These are phyloP conservation scores for Rhizophagus clarus DNA, from an alignment of 192 early-diverging fungal species.

Conservation along the genomic window DNA sequence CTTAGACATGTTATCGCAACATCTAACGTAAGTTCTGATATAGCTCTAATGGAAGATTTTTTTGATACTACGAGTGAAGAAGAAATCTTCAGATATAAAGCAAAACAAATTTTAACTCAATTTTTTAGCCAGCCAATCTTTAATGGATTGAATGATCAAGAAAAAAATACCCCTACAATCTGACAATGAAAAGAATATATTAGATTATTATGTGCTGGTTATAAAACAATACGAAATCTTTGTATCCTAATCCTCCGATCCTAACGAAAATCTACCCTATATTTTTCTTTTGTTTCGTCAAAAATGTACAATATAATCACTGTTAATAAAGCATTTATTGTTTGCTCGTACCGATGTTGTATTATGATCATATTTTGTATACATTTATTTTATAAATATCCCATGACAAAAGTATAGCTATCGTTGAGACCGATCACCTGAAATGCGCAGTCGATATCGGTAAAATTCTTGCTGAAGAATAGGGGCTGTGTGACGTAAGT, in stretches of 20 bases:
- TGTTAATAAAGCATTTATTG: constrained; percentile 4
- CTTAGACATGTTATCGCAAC: background rate
- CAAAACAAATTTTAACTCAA: background rate
- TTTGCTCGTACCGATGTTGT: background rate
- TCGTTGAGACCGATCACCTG: too few relatives aligned
- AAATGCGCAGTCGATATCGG: too few relatives aligned
- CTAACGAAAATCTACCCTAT: too few relatives aligned
- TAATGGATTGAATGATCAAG: background rate
- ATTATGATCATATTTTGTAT: background rate
- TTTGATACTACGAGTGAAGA: constrained; percentile 3
- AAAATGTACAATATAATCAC: constrained; percentile 8
- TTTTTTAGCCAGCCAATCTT: constrained; percentile 14
- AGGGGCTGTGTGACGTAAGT: too few relatives aligned
- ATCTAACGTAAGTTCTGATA: background rate
- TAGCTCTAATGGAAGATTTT: constrained; percentile 5
- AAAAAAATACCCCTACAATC: background rate
- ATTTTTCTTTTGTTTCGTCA: background rate
- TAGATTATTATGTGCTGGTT: constrained; percentile 5
- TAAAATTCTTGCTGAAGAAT: too few relatives aligned
- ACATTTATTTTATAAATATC: too few relatives aligned
- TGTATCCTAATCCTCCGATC: too few relatives aligned
- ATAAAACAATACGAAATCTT: too few relatives aligned
- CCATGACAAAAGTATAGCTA: too few relatives aligned
- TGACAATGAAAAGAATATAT: background rate
- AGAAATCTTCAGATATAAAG: constrained; percentile 8